Percentiles rank a stretch among this genome's conserved stretches.
Evolutionary conservation across 164 flowering plant genomes (phyloP).

Genomic region (grape (Vitis vinifera)): DNA sequence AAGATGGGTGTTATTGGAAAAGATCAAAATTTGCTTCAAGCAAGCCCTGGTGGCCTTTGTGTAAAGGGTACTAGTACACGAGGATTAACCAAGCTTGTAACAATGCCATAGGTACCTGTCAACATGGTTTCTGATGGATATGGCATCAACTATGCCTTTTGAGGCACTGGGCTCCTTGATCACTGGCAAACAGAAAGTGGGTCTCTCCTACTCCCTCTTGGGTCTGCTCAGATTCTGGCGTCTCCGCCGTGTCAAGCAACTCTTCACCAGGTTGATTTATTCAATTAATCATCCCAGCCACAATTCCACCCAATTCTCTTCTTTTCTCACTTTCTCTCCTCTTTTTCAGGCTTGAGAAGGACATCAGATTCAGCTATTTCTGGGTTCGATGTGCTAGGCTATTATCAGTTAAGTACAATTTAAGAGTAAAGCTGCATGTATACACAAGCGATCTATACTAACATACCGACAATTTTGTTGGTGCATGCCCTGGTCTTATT

Average conservation of each 20-base stretch:
- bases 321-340: neutral
- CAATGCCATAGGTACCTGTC: conserved; percentile 60
- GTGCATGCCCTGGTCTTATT: too few species aligned
- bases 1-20: too few species aligned
- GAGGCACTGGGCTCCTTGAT: conserved; percentile 53
- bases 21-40: too few species aligned
- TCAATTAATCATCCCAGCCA: neutral
- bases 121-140: conserved; percentile 90
- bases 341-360: conserved; percentile 84
- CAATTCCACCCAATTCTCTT: neutral
- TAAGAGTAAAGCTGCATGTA: too few species aligned
- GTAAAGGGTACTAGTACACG: too few species aligned
- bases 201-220: conserved; percentile 52
- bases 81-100: too few species aligned
- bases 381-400: conserved; percentile 83
- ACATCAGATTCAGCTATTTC: conserved; percentile 84
- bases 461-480: too few species aligned
- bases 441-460: too few species aligned
- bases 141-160: conserved; percentile 89
- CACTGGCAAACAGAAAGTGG: conserved; percentile 49
- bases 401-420: conserved; percentile 56
- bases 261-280: conserved; percentile 70
- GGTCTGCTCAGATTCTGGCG: conserved; percentile 88
- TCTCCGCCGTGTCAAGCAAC: conserved; percentile 65
- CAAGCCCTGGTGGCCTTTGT: too few species aligned